These are phyloP conservation scores for Combretum micranthum DNA, from an alignment of 345 rosid species.

Conservation along the genomic window DNA sequence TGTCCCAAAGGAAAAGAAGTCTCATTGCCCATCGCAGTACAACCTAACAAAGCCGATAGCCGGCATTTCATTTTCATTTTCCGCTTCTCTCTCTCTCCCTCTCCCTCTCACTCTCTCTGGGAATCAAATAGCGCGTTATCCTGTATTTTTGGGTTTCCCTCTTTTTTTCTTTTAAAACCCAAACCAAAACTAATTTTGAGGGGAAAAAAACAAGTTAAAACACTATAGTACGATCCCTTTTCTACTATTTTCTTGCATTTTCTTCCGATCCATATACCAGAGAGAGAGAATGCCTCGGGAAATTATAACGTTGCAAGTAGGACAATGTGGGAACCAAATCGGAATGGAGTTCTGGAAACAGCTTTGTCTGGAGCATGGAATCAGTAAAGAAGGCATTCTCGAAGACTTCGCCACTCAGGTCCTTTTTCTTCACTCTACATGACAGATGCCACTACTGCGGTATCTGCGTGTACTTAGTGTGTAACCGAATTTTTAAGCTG, in stretches of 20 bases:
- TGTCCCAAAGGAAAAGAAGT: too few species aligned
- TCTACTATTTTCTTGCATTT: too few species aligned
- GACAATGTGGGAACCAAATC: constrained; percentile 99
- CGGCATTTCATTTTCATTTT: too few species aligned
- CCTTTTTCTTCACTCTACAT: background rate
- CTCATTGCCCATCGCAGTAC: too few species aligned
- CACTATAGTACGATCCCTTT: too few species aligned
- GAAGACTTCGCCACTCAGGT: constrained; percentile 99
- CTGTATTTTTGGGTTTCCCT: background rate
- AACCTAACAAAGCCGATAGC: too few species aligned
- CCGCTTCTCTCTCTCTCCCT: too few species aligned
- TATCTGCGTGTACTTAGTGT: background rate
- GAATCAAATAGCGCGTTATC: too few species aligned
- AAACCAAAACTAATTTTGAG: background rate
- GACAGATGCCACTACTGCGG: too few species aligned
- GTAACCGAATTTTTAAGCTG: background rate
- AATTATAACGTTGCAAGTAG: constrained; percentile 91
- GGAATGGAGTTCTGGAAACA: constrained; percentile 99
- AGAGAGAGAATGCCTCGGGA: constrained; percentile 67
- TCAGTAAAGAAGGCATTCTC: constrained; percentile 94
- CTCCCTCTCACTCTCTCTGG: too few species aligned
- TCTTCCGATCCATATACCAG: background rate
- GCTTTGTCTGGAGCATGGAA: constrained; percentile 98
- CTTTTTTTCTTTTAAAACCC: background rate
- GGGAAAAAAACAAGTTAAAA: background rate